A percentile compares a stretch with the other conserved stretches of the same genome.
Evolutionary conservation across 2,329 filamentous ascomycete species (phyloP).

Genomic region (Paecilomyces variotii): DNA sequence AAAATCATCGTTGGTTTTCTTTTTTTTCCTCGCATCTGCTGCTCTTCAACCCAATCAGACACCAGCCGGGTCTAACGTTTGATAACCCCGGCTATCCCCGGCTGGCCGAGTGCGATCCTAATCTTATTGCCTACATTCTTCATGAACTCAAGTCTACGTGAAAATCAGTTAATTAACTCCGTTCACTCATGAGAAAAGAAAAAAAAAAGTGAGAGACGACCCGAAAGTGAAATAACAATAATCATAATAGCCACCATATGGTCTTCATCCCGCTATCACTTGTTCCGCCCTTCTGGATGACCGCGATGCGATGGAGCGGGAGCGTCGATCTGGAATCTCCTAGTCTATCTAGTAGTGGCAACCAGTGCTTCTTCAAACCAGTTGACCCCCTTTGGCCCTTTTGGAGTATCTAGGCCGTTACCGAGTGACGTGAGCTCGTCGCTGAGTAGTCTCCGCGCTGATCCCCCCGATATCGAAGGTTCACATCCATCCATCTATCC

Average conservation of each 20-base stretch:
- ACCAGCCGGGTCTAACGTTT: background rate
- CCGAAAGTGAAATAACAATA: no score
- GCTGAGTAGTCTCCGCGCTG: background rate
- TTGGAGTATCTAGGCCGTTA: background rate
- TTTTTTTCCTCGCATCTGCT: no score
- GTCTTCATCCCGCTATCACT: background rate
- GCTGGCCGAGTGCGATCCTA: background rate
- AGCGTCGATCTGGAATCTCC: background rate
- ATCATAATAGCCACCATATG: no score
- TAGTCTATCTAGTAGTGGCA: background rate
- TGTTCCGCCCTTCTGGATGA: background rate
- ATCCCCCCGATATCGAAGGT: background rate
- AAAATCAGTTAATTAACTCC: no score
- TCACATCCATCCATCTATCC: no score
- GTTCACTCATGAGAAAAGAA: no score
- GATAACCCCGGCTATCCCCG: background rate
- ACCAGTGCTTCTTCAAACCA: background rate
- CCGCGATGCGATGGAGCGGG: background rate
- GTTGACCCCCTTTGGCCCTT: background rate
- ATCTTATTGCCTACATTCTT: no score
- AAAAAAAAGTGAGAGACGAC: no score
- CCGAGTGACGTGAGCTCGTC: background rate
- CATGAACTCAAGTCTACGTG: no score
- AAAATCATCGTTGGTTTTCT: no score
- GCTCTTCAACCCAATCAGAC: background rate